Evolutionary conservation across 2,329 filamentous ascomycete genomes (phyloP).

Genomic region (Botrytis byssoidea): DNA sequence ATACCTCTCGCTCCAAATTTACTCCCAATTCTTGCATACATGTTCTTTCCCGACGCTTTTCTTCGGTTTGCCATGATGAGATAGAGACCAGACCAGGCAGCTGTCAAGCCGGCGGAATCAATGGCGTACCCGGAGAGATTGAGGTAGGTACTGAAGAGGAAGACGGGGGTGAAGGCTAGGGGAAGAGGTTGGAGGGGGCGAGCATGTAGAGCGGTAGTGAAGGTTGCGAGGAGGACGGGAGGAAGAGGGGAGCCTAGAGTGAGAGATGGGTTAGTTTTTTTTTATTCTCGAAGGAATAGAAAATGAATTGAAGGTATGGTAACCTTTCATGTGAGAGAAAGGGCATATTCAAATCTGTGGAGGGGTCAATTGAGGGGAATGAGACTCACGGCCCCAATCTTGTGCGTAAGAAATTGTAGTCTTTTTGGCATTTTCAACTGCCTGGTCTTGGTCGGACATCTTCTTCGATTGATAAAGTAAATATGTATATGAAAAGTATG

Average conservation of each 20-base stretch:
- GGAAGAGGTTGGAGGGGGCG: conserved; percentile 65
- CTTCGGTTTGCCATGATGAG: conserved; percentile 60
- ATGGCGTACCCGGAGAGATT: conserved; percentile 62
- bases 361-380: conserved; percentile 6
- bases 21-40: conserved; percentile 42
- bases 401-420: conserved; percentile 46
- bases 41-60: conserved; percentile 36
- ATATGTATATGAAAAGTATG: background rate
- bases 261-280: background rate
- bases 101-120: conserved; percentile 61
- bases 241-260: conserved; percentile 57
- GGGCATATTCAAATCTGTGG: background rate
- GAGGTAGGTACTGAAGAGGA: conserved; percentile 65
- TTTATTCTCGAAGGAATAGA: background rate
- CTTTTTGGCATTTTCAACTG: conserved; percentile 39
- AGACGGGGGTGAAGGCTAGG: conserved; percentile 64
- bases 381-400: conserved; percentile 51
- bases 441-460: conserved; percentile 32
- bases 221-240: conserved; percentile 61
- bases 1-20: conserved; percentile 51
- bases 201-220: conserved; percentile 64
- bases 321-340: background rate
- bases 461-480: background rate
- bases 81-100: conserved; percentile 65
- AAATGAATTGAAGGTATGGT: background rate